Percentiles rank a stretch among this genome's conserved stretches.
phyloP scores from a whole-genome alignment of 345 rosid species.

The Gossypium arboreum region DNA sequence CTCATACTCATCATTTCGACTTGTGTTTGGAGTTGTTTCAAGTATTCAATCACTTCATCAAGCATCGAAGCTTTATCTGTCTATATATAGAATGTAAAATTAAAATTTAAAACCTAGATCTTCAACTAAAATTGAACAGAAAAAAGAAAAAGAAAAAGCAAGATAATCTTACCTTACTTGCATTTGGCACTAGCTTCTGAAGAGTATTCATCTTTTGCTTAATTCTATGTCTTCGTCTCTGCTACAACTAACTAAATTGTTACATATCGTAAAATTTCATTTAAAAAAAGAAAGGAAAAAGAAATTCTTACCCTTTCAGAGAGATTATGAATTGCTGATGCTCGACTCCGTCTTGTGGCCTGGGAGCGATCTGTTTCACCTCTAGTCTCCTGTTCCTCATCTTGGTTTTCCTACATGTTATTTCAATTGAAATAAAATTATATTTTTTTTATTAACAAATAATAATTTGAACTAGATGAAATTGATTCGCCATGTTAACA shows the following conservation, averaged over 20 bases:
- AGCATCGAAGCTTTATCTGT: constrained; percentile 95
- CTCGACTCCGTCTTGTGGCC: constrained; percentile 76
- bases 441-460: no score
- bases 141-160: neutral
- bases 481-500: no score
- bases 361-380: constrained; percentile 25
- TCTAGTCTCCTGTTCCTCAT: constrained; percentile 30
- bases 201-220: constrained; percentile 89
- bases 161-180: constrained; percentile 72
- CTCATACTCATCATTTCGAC: constrained; percentile 63
- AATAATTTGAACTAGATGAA: no score
- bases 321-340: constrained; percentile 90
- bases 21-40: constrained; percentile 84
- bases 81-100: constrained; percentile 25
- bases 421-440: neutral
- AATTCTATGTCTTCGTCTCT: constrained; percentile 93
- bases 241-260: constrained; percentile 22
- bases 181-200: constrained; percentile 89
- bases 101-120: constrained; percentile 2
- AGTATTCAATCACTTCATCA: constrained; percentile 90
- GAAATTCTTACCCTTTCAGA: constrained; percentile 65
- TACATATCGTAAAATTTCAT: no score
- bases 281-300: no score
- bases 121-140: neutral
- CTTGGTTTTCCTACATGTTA: constrained; percentile 29